A percentile compares a stretch with the other conserved stretches of the same genome.
phyloP scores from a whole-genome alignment of 163 green algal species.

The Scenedesmus sp. region DNA sequence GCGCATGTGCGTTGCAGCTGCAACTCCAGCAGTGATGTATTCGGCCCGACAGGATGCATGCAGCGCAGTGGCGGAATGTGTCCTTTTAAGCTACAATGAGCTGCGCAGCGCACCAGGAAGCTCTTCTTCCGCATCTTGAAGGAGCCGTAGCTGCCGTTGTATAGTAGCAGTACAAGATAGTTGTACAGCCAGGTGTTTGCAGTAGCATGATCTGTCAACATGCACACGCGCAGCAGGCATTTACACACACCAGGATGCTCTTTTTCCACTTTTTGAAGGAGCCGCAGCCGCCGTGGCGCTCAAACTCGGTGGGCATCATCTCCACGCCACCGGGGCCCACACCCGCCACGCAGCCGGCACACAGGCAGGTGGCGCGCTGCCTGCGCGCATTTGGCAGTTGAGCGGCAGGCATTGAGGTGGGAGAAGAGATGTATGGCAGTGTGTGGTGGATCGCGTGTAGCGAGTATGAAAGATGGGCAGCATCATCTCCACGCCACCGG shows the following conservation, averaged over 20 bases:
- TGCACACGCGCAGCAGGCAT: neutral
- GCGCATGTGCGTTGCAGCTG: no score
- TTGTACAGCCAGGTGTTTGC: no score
- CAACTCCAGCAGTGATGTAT: no score
- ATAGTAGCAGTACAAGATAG: no score
- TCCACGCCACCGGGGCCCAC: neutral
- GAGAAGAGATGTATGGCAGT: no score
- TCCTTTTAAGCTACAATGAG: neutral
- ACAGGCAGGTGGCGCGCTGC: constrained; percentile 14
- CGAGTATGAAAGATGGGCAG: no score
- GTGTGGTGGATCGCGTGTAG: no score
- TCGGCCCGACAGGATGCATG: neutral
- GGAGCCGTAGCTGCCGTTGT: constrained; percentile 19
- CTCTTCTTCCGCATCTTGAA: constrained; percentile 46
- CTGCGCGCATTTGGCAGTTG: neutral
- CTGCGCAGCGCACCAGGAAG: constrained; percentile 6
- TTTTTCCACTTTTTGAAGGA: constrained; percentile 45
- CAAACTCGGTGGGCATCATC: constrained; percentile 42
- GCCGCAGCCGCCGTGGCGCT: constrained; percentile 38
- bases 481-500: neutral
- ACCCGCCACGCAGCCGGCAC: neutral
- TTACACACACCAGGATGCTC: constrained; percentile 25
- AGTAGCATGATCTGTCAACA: neutral
- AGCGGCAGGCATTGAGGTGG: no score
- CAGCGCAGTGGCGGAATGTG: neutral